Evolutionary conservation across 1,284 basidiomycete genomes (phyloP).

Genomic region (Boletus sp.): DNA sequence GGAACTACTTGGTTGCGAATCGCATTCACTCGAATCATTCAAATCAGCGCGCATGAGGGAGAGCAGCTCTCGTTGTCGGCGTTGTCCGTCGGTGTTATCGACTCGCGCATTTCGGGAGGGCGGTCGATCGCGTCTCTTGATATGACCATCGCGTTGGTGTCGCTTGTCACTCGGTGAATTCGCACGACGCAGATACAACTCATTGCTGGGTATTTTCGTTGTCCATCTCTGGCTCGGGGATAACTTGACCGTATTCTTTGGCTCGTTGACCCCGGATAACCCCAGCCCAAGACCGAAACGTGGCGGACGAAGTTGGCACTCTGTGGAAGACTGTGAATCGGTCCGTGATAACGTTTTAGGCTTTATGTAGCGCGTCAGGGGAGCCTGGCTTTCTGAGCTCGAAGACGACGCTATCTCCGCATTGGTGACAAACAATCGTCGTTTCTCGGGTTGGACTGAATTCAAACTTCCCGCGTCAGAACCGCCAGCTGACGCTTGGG

Average conservation of each 20-base stretch:
- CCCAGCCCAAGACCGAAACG: conserved; percentile 32
- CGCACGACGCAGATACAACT: conserved; percentile 2
- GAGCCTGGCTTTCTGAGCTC: conserved; percentile 38
- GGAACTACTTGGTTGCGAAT: conserved; percentile 22
- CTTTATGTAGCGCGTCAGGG: conserved; percentile 15
- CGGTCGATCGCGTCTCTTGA: conserved; percentile 13
- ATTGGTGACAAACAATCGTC: conserved; percentile 52
- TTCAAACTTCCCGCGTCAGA: conserved; percentile 7
- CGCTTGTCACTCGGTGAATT: conserved; percentile 10
- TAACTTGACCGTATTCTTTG: conserved; percentile 11
- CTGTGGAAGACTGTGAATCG: conserved; percentile 23
- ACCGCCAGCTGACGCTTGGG: background rate
- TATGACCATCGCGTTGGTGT: conserved; percentile 7
- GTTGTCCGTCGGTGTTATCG: conserved; percentile 12
- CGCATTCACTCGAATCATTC: conserved; percentile 21
- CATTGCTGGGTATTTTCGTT: conserved; percentile 10
- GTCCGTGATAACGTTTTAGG: conserved; percentile 14
- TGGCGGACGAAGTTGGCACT: conserved; percentile 23
- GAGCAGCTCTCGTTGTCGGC: conserved; percentile 23
- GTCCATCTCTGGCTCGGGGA: conserved; percentile 16
- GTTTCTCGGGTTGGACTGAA: conserved; percentile 27
- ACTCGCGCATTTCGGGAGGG: conserved; percentile 5
- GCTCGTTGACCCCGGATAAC: conserved; percentile 18
- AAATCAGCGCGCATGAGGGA: conserved; percentile 1
- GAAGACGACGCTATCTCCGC: conserved; percentile 46